phyloP scores from a whole-genome alignment of 2,329 filamentous ascomycete species.

The Orbilia brochopaga region DNA sequence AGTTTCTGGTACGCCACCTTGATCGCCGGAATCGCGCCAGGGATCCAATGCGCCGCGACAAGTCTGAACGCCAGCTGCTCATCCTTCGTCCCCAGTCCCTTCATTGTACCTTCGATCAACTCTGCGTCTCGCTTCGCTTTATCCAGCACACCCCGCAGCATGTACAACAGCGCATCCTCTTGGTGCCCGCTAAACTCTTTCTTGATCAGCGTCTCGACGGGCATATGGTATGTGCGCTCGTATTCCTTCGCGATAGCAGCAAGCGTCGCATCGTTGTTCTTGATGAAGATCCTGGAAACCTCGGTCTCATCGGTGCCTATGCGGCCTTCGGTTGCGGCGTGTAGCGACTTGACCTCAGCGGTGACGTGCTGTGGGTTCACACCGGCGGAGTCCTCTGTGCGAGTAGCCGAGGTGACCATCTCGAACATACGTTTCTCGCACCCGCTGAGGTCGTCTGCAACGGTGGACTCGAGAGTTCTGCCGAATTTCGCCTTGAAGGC shows the following conservation, averaged over 20 bases:
- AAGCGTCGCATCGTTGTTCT: conserved; percentile 80
- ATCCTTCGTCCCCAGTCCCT: conserved; percentile 85
- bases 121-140: conserved; percentile 66
- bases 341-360: conserved; percentile 75
- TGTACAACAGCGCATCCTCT: conserved; percentile 76
- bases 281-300: conserved; percentile 78
- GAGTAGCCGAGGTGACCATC: conserved; percentile 75
- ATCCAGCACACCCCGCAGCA: conserved; percentile 79
- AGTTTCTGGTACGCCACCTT: conserved; percentile 76
- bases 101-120: conserved; percentile 85
- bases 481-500: conserved; percentile 74
- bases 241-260: conserved; percentile 80
- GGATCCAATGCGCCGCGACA: conserved; percentile 83
- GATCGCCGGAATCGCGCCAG: conserved; percentile 73
- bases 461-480: conserved; percentile 71
- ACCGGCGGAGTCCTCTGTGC: conserved; percentile 78
- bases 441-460: conserved; percentile 79
- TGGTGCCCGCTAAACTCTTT: conserved; percentile 92
- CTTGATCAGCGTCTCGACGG: conserved; percentile 75
- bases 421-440: conserved; percentile 86
- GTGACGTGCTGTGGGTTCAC: conserved; percentile 78
- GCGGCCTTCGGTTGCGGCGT: conserved; percentile 73
- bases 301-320: conserved; percentile 70
- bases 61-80: conserved; percentile 75
- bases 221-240: conserved; percentile 71